A percentile compares a stretch with the other conserved stretches of the same genome.
Conservation (phyloP, 805 yeast species). For the Ogataea minuta region DNA sequence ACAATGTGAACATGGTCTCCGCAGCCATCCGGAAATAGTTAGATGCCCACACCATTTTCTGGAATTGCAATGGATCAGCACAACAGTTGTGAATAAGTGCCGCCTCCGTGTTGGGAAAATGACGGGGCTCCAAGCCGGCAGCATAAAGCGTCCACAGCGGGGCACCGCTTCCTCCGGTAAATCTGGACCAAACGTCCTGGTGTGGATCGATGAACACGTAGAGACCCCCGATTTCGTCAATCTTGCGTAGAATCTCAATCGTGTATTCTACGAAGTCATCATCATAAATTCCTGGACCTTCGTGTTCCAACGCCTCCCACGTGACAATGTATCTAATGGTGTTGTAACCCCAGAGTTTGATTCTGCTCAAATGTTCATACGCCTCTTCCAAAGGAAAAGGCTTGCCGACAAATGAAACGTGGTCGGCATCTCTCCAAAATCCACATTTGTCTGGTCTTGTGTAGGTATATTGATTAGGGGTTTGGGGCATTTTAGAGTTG, state of each 20-base stretch:
- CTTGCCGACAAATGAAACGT: conserved; percentile 76
- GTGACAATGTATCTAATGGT: conserved; percentile 72
- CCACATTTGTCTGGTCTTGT: conserved; percentile 37
- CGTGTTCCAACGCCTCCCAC: conserved; percentile 93
- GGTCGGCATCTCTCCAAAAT: conserved; percentile 65
- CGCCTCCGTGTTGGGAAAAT: conserved; percentile 72
- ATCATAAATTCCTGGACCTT: conserved; percentile 83
- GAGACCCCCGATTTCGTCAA: conserved; percentile 64
- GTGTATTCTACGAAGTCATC: conserved; percentile 72
- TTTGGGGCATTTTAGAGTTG: conserved; percentile 64
- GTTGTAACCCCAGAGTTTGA: conserved; percentile 81
- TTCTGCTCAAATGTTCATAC: conserved; percentile 59
- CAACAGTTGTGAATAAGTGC: conserved; percentile 69
- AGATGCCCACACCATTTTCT: conserved; percentile 92
- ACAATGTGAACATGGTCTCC: conserved; percentile 79
- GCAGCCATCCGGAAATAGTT: conserved; percentile 76
- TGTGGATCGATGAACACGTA: conserved; percentile 85
- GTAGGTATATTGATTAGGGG: conserved; percentile 49
- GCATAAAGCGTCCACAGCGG: conserved; percentile 91
- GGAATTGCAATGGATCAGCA: conserved; percentile 47
- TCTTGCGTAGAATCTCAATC: conserved; percentile 54
- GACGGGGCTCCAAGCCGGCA: conserved; percentile 79
- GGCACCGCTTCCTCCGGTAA: conserved; percentile 88
- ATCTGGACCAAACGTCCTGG: conserved; percentile 93
- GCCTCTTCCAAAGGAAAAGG: conserved; percentile 81